Base-by-base conservation (phyloP, 352 stramenopile genomes). In the Phytophthora nicotianae region DNA sequence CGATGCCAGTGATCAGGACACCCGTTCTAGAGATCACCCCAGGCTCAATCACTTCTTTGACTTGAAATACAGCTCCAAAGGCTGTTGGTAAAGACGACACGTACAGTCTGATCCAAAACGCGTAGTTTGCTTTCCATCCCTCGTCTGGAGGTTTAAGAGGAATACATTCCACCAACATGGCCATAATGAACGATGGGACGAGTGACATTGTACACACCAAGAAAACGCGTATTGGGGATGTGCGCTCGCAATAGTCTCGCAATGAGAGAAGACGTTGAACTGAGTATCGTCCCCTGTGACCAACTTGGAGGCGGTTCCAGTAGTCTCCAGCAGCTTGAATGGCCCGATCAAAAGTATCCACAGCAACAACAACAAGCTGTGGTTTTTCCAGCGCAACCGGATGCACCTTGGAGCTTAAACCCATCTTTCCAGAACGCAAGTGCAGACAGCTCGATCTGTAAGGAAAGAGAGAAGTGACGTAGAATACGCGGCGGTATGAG, bases 81-180 rank as follows among this genome's bases (percentile, higher is more conserved):
- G 49, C 46, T 13, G 67, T 46, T 4, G 65, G 24, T 4, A 70
- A 24, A 0, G n/a, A 59, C 1, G 57, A 66, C n/a, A 66, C 29
- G 21, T 61, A 61, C 4, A 61, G 26, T 13, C 65, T 58, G 16
- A 69, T 46, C 49, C 49, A 81, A 29, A 74, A 58, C 5, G 41
- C 41, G 43, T 64, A 68, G 40, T 79, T 79, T 0, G 46, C 56
- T 46, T 48, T 43, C 56, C 57, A 74, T 3, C 65, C 55, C 3
- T 59, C 54, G 11, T 17, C 17, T 0, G 57, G 69, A 7, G 49
- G 26, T 5, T 17, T 54, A 3, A 80, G 45, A 2, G 72, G 72
- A 0, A 81, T 69, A 11, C 38, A 66, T 13, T 80, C 65, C 0
- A 77, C 16, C n/a, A 62, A 23, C 7, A 61, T 56, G 1, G 56